These are phyloP conservation scores for Quercus tomentella DNA, from an alignment of 331 rosid species.

Conservation along the genomic window DNA sequence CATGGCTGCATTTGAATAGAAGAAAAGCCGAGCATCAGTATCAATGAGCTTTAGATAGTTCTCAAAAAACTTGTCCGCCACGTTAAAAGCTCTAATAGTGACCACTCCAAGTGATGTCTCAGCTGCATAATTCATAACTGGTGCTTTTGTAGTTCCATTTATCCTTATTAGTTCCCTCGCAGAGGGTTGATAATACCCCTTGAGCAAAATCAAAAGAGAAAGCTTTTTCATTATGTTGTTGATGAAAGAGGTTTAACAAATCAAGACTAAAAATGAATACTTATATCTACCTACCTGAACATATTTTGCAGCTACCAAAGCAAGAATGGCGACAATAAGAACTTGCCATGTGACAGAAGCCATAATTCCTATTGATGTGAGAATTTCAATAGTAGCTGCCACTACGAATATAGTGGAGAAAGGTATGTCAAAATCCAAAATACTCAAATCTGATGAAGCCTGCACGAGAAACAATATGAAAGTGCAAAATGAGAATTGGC, in stretches of 20 bases:
- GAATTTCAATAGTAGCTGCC: slow-evolving; percentile 25
- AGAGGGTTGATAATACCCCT: slow-evolving; percentile 44
- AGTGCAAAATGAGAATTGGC: slow-evolving; percentile 16
- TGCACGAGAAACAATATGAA: slow-evolving; percentile 15
- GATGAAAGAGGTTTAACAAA: slow-evolving; percentile 6
- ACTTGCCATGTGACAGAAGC: slow-evolving; percentile 80
- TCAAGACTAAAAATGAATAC: neutral
- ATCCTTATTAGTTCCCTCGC: slow-evolving; percentile 46
- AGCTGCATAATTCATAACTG: slow-evolving; percentile 40
- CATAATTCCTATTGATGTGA: slow-evolving; percentile 40
- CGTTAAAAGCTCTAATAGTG: too few species aligned
- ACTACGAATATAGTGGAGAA: slow-evolving; percentile 35
- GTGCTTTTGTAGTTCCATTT: slow-evolving; percentile 56
- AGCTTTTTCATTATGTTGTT: neutral
- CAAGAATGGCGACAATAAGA: slow-evolving; percentile 56
- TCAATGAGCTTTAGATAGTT: too few species aligned
- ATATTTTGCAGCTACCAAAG: slow-evolving; percentile 45
- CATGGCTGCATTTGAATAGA: too few species aligned
- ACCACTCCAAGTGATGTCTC: neutral
- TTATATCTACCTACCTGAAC: slow-evolving; percentile 32
- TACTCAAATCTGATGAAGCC: slow-evolving; percentile 84
- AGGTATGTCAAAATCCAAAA: slow-evolving; percentile 70
- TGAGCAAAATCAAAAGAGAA: neutral
- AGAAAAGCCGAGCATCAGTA: too few species aligned
- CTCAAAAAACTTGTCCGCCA: too few species aligned